These are phyloP conservation scores for Hyparrhenia diplandra DNA, from an alignment of 176 grass and related monocot genomes.

Conservation along the genomic window DNA sequence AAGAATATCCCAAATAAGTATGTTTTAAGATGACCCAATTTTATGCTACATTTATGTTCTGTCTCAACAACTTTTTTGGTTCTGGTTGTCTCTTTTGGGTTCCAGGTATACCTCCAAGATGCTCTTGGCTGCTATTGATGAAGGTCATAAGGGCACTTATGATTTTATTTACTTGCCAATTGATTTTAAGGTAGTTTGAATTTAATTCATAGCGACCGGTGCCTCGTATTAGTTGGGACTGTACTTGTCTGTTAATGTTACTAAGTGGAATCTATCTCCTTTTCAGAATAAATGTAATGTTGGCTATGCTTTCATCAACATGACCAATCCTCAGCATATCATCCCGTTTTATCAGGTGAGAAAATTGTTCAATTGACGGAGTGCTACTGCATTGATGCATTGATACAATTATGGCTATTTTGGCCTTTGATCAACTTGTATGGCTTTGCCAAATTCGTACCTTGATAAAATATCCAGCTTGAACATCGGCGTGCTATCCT, in stretches of 20 bases:
- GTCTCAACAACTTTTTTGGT: background rate
- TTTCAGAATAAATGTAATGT: conserved; percentile 98
- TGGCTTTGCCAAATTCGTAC: conserved; percentile 11
- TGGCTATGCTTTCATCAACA: conserved; percentile 97
- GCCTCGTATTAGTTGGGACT: background rate
- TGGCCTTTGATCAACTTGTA: background rate
- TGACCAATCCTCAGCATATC: conserved; percentile 79
- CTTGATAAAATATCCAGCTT: conserved; percentile 5
- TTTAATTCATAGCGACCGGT: background rate
- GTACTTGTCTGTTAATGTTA: background rate
- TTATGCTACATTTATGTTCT: background rate
- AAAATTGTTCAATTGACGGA: background rate
- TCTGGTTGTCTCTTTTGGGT: conserved; percentile 1
- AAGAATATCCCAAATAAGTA: conserved; percentile 99
- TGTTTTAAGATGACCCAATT: conserved; percentile 12
- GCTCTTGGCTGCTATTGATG: conserved; percentile 94
- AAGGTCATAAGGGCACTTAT: conserved; percentile 81
- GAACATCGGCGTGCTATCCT: conserved; percentile 19
- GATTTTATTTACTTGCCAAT: conserved; percentile 97
- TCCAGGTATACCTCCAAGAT: conserved; percentile 97
- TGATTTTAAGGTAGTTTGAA: conserved; percentile 84
- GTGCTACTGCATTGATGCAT: background rate
- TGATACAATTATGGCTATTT: conserved; percentile 3
- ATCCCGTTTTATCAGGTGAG: conserved; percentile 89
- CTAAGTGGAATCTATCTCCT: conserved; percentile 11